Conservation (phyloP, 495 filamentous ascomycete species). For the Annulohypoxylon stygium region DNA sequence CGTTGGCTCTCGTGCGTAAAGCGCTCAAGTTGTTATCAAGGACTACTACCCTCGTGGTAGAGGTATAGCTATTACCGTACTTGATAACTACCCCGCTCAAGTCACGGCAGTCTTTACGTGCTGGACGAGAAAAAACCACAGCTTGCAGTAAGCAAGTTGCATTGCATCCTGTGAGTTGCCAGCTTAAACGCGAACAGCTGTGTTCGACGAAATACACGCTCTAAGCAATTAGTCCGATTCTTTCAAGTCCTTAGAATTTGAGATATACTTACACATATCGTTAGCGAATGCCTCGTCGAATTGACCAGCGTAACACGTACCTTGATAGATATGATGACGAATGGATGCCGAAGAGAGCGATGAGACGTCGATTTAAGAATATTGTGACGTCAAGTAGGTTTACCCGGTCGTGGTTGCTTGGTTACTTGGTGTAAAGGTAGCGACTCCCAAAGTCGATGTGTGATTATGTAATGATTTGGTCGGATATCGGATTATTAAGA, state of each 20-base stretch:
- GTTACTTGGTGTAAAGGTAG: background rate
- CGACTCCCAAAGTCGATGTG: background rate
- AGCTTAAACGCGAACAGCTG: no score
- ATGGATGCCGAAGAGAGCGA: background rate
- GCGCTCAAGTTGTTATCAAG: background rate
- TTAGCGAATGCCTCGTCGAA: background rate
- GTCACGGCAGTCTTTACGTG: no score
- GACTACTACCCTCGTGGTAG: background rate
- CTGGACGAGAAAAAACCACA: no score
- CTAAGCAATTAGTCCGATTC: no score
- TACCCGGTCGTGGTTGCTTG: background rate
- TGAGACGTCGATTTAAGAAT: background rate
- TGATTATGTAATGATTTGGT: background rate
- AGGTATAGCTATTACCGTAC: background rate
- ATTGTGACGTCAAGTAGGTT: conserved; percentile 4
- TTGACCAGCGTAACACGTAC: background rate
- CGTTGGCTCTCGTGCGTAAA: background rate
- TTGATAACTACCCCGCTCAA: no score
- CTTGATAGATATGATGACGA: background rate
- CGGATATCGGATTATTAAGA: background rate
- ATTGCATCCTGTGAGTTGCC: no score
- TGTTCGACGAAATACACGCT: no score
- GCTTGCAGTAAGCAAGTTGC: no score
- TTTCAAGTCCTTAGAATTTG: no score
- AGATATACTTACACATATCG: background rate